Percentiles rank a stretch among this genome's conserved stretches.
Evolutionary conservation across 768 basidiomycete genomes (phyloP).

Genomic region (Lyophyllum semitale): DNA sequence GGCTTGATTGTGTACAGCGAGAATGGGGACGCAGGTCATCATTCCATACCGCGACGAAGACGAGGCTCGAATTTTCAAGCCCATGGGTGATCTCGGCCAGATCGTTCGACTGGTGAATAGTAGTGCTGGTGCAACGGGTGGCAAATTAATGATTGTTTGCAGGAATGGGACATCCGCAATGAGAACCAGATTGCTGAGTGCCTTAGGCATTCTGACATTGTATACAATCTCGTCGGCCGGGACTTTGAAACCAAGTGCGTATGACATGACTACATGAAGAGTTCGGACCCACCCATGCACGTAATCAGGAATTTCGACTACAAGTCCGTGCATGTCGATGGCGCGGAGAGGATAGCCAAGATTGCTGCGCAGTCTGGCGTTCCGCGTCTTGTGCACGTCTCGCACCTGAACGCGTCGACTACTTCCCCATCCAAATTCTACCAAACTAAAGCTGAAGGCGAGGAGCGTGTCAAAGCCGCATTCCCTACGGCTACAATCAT

Average conservation of each 20-base stretch:
- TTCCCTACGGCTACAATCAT: conserved; percentile 90
- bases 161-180: conserved; percentile 97
- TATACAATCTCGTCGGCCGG: conserved; percentile 93
- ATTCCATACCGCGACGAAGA: conserved; percentile 96
- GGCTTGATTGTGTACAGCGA: conserved; percentile 50
- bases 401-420: conserved; percentile 87
- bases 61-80: conserved; percentile 84
- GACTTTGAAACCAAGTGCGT: conserved; percentile 94
- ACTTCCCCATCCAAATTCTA: conserved; percentile 84
- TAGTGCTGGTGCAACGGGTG: background rate
- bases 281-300: conserved; percentile 5
- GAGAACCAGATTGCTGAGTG: conserved; percentile 93
- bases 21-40: conserved; percentile 90
- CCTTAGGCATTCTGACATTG: conserved; percentile 90
- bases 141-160: conserved; percentile 16
- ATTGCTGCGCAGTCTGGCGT: conserved; percentile 79
- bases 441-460: conserved; percentile 87
- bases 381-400: conserved; percentile 87
- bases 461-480: conserved; percentile 78
- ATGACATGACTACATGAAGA: conserved; percentile 3
- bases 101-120: conserved; percentile 85
- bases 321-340: conserved; percentile 76
- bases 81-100: conserved; percentile 96
- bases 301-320: conserved; percentile 81
- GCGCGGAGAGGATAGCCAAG: conserved; percentile 84